phyloP scores from a whole-genome alignment of 805 yeast genomes.

The Starmerella ratchasimensis region DNA sequence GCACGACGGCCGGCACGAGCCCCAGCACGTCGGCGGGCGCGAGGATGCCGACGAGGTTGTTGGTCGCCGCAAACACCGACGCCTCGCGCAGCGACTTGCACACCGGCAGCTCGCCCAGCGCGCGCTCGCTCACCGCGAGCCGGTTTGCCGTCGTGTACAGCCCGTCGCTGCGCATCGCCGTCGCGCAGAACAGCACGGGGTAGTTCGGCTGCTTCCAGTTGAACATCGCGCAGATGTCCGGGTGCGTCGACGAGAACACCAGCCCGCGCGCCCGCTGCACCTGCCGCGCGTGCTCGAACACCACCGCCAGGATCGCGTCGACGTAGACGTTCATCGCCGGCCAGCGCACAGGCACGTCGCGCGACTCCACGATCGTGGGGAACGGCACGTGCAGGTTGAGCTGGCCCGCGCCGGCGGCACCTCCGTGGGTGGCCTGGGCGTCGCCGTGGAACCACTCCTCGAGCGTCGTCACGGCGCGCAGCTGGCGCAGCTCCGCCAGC shows the following conservation, averaged over 20 bases:
- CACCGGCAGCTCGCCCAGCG: slow-evolving; percentile 19
- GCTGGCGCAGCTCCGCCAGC: slow-evolving; percentile 18
- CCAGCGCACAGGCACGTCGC: slow-evolving; percentile 17
- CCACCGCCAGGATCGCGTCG: slow-evolving; percentile 54
- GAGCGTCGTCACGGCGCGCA: slow-evolving; percentile 15
- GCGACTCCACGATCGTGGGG: slow-evolving; percentile 19
- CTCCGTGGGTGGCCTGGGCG: not conserved
- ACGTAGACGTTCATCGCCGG: slow-evolving; percentile 55
- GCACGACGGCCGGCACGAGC: slow-evolving; percentile 62
- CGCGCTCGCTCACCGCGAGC: slow-evolving; percentile 22
- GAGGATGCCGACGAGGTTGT: slow-evolving; percentile 74
- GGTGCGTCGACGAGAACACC: slow-evolving; percentile 73
- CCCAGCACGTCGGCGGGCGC: slow-evolving; percentile 57
- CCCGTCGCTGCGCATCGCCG: slow-evolving; percentile 26
- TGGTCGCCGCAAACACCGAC: slow-evolving; percentile 60
- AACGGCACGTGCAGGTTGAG: slow-evolving; percentile 22
- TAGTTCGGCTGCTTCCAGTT: slow-evolving; percentile 99
- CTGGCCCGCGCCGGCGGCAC: slow-evolving; percentile 7
- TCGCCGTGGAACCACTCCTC: slow-evolving; percentile 23
- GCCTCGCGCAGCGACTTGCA: slow-evolving; percentile 66
- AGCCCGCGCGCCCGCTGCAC: slow-evolving; percentile 34
- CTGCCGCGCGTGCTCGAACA: slow-evolving; percentile 61
- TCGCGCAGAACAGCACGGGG: slow-evolving; percentile 79
- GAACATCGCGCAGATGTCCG: slow-evolving; percentile 79
- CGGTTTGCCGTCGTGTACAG: slow-evolving; percentile 21